phyloP scores from a whole-genome alignment of 176 grass and related monocot genomes.

The Phoenix roebelenii region DNA sequence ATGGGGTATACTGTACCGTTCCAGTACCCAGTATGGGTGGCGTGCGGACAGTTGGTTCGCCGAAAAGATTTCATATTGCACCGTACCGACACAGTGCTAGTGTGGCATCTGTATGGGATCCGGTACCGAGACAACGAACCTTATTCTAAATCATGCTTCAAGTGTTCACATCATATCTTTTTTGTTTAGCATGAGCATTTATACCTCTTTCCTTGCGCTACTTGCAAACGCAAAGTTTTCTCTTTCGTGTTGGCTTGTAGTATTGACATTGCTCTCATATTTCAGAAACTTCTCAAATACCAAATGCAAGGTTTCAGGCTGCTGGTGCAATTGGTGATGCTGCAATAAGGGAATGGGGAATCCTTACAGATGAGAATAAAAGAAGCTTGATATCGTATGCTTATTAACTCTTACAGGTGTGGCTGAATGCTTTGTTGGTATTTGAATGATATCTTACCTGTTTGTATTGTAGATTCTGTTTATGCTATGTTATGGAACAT shows the following conservation, averaged over 20 bases:
- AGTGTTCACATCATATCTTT: too few species aligned
- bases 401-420: conserved; percentile 4
- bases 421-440: neutral
- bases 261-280: neutral
- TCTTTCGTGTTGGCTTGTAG: neutral
- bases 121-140: too few species aligned
- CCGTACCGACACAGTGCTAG: too few species aligned
- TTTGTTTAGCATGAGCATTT: too few species aligned
- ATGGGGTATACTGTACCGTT: too few species aligned
- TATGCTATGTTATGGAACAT: conserved; percentile 87
- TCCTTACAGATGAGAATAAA: conserved; percentile 83
- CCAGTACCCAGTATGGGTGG: too few species aligned
- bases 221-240: neutral
- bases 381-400: conserved; percentile 75
- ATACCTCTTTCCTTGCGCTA: neutral
- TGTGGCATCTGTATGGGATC: too few species aligned
- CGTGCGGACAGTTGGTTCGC: too few species aligned
- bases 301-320: conserved; percentile 95
- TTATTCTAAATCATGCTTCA: neutral
- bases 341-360: conserved; percentile 94
- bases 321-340: conserved; percentile 92
- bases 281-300: conserved; percentile 69
- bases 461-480: conserved; percentile 51
- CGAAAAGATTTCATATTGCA: too few species aligned
- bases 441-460: too few species aligned